These are phyloP conservation scores for Calonectria ilicicola DNA, from an alignment of 2,329 filamentous ascomycete species.

Conservation along the genomic window DNA sequence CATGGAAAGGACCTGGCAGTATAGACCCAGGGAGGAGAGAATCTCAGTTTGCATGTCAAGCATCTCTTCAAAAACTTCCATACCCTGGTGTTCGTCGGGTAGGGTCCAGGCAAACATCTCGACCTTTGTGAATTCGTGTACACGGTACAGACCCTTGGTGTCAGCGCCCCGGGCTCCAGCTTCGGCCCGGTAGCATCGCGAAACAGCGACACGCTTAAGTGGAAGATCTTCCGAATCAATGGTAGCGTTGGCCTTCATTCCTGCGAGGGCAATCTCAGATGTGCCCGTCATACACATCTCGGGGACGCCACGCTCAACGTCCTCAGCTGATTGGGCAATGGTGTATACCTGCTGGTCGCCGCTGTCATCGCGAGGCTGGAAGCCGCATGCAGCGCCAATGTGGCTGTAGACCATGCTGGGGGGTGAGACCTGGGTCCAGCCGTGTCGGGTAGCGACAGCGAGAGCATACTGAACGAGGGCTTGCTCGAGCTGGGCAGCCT, in stretches of 20 bases:
- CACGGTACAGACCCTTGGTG: slow-evolving; percentile 94
- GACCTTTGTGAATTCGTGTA: slow-evolving; percentile 99
- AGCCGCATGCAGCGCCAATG: slow-evolving; percentile 91
- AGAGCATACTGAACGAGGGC: slow-evolving; percentile 91
- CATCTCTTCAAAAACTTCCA: slow-evolving; percentile 84
- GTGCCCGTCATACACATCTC: slow-evolving; percentile 85
- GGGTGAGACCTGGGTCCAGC: slow-evolving; percentile 85
- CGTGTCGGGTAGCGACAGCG: slow-evolving; percentile 75
- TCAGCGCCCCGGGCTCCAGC: slow-evolving; percentile 90
- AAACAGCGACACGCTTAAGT: slow-evolving; percentile 83
- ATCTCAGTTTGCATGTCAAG: slow-evolving; percentile 89
- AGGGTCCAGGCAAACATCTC: slow-evolving; percentile 95
- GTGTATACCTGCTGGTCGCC: slow-evolving; percentile 94
- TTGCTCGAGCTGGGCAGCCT: slow-evolving; percentile 93
- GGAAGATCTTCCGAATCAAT: slow-evolving; percentile 77
- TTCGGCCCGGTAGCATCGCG: slow-evolving; percentile 95
- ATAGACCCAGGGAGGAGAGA: slow-evolving; percentile 79
- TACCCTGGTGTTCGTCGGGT: slow-evolving; percentile 62
- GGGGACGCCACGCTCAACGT: slow-evolving; percentile 72
- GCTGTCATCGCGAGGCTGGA: slow-evolving; percentile 90
- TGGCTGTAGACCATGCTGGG: slow-evolving; percentile 93
- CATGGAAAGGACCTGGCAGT: slow-evolving; percentile 94
- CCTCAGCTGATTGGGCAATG: slow-evolving; percentile 74
- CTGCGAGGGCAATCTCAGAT: slow-evolving; percentile 93
- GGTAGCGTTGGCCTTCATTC: slow-evolving; percentile 82